Conservation (phyloP, 1,139 yeast genomes). For the Suhomyces taliae region DNA sequence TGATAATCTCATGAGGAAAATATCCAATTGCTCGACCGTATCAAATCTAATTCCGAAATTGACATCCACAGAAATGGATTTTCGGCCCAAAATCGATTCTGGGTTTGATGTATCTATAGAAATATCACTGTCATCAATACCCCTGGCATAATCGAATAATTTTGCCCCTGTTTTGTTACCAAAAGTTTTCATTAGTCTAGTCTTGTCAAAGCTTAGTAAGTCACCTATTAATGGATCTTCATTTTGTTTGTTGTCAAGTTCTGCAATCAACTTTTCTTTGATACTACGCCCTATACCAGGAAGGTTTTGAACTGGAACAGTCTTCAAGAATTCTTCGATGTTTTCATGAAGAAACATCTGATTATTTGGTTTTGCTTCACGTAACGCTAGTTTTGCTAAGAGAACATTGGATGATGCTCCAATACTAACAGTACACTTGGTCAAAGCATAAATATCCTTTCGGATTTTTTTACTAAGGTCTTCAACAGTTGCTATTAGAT, state of each 20-base stretch:
- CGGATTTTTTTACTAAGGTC: constrained; percentile 45
- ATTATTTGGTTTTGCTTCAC: constrained; percentile 82
- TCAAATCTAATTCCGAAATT: constrained; percentile 88
- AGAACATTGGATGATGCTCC: constrained; percentile 75
- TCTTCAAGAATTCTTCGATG: constrained; percentile 37
- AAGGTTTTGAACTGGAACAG: constrained; percentile 53
- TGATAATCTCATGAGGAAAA: constrained; percentile 58
- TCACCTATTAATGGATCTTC: constrained; percentile 26
- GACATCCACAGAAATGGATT: constrained; percentile 83
- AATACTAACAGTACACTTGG: constrained; percentile 72
- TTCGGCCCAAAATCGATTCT: constrained; percentile 51
- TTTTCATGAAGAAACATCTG: constrained; percentile 36
- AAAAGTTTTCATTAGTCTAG: constrained; percentile 43
- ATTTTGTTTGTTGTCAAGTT: constrained; percentile 12
- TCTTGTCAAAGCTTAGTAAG: constrained; percentile 35
- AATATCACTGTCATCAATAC: constrained; percentile 63
- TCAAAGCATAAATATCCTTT: constrained; percentile 38
- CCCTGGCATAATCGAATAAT: constrained; percentile 59
- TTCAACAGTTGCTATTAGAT: constrained; percentile 18
- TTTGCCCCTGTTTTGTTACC: constrained; percentile 74
- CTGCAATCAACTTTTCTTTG: constrained; percentile 37
- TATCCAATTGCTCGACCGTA: constrained; percentile 57
- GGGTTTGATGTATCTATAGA: constrained; percentile 47
- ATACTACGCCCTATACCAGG: constrained; percentile 84
- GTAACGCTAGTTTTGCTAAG: constrained; percentile 74